A percentile compares a stretch with the other conserved stretches of the same genome.
phyloP scores from a whole-genome alignment of 2,329 filamentous ascomycete genomes.

The Trichoderma breve region DNA sequence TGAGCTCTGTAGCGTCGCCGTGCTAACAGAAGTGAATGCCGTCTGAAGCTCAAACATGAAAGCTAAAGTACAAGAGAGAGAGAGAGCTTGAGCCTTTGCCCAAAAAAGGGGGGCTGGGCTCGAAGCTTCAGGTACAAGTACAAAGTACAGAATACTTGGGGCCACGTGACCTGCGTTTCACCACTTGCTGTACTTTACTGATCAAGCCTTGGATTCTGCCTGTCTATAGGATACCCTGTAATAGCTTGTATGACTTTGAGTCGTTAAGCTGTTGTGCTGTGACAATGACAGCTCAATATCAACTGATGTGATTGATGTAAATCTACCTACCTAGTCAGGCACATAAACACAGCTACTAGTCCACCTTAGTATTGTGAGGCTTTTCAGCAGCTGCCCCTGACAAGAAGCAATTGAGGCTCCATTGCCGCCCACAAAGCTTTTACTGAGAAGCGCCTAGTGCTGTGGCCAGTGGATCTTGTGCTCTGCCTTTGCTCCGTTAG shows the following conservation, averaged over 20 bases:
- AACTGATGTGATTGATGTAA: neutral
- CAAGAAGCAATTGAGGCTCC: neutral
- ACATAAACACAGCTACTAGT: neutral
- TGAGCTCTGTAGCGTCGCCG: neutral
- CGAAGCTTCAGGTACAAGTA: neutral
- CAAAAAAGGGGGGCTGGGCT: slow-evolving; percentile 10
- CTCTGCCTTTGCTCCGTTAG: neutral
- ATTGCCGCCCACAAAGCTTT: neutral
- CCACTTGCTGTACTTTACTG: neutral
- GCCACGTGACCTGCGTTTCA: neutral
- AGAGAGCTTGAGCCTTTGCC: slow-evolving; percentile 12
- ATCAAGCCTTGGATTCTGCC: neutral
- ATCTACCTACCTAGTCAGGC: neutral
- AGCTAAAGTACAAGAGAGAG: neutral
- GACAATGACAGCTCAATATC: neutral
- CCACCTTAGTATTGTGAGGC: neutral
- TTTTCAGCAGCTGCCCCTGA: neutral
- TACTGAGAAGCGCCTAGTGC: neutral
- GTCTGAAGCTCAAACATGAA: neutral
- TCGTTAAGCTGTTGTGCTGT: neutral
- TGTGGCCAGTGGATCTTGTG: neutral
- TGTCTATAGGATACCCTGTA: neutral
- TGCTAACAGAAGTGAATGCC: slow-evolving; percentile 19
- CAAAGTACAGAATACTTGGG: neutral
- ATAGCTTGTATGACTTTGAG: neutral